Conservation (phyloP, 345 rosid species). For the Gossypium mustelinum region DNA sequence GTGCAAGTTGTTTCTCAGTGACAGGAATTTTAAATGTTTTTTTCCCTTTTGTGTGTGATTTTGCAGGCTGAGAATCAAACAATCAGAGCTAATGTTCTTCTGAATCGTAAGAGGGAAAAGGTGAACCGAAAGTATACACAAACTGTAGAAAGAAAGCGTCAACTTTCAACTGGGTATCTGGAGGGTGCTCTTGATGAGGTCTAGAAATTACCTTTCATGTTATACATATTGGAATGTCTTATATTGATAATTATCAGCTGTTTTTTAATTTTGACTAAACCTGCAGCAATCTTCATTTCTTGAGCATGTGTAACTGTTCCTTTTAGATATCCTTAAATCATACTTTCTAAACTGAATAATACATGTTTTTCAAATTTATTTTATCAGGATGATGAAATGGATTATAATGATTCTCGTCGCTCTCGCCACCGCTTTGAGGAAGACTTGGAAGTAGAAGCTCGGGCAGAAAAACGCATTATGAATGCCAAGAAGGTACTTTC, state of each 20-base stretch:
- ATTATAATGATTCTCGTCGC: constrained; percentile 69
- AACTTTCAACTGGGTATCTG: constrained; percentile 88
- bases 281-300: background rate
- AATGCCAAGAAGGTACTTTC: constrained; percentile 84
- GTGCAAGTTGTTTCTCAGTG: background rate
- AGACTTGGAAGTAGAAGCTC: constrained; percentile 87
- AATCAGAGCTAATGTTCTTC: constrained; percentile 79
- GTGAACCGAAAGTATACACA: constrained; percentile 77
- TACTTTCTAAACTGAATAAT: background rate
- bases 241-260: background rate
- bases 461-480: constrained; percentile 81
- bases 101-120: constrained; percentile 88
- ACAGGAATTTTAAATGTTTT: constrained; percentile 6
- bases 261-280: background rate
- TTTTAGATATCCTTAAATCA: background rate
- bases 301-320: background rate
- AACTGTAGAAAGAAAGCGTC: constrained; percentile 60
- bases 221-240: background rate
- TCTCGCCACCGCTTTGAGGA: constrained; percentile 81
- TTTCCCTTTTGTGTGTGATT: constrained; percentile 13
- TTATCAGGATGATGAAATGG: constrained; percentile 79
- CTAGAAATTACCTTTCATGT: constrained; percentile 19
- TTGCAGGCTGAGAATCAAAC: constrained; percentile 86
- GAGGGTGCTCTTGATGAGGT: constrained; percentile 99
- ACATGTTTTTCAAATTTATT: constrained; percentile 12